Evolutionary conservation across 805 yeast species (phyloP).

Genomic region (Spathaspora passalidarum): DNA sequence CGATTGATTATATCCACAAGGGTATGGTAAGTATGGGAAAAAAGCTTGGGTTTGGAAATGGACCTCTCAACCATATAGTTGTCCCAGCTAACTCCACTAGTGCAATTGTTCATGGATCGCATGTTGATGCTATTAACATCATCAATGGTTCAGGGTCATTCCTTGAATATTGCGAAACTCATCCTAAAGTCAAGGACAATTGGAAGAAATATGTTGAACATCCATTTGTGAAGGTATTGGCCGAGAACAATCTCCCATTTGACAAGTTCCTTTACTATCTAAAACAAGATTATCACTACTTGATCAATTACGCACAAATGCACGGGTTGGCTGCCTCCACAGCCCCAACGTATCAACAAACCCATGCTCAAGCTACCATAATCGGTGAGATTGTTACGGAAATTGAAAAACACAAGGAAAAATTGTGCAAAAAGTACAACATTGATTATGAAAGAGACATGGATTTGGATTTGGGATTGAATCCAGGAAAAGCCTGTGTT

Average conservation of each 20-base stretch:
- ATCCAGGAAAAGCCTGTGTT: slow-evolving; percentile 54
- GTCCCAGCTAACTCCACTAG: slow-evolving; percentile 18
- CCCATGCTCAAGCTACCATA: slow-evolving; percentile 48
- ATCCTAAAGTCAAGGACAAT: slow-evolving; percentile 49
- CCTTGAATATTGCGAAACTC: slow-evolving; percentile 47
- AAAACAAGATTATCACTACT: slow-evolving; percentile 66
- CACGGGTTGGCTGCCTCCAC: slow-evolving; percentile 62
- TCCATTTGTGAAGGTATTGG: slow-evolving; percentile 55
- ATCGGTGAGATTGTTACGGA: slow-evolving; percentile 54
- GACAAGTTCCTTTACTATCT: slow-evolving; percentile 52
- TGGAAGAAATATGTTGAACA: slow-evolving; percentile 65
- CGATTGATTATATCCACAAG: slow-evolving; percentile 63
- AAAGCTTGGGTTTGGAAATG: slow-evolving; percentile 53
- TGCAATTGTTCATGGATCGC: slow-evolving; percentile 8
- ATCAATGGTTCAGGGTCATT: slow-evolving; percentile 3
- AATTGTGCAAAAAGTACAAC: slow-evolving; percentile 40
- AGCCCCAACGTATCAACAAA: slow-evolving; percentile 53
- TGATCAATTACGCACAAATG: slow-evolving; percentile 64
- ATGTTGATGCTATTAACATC: neutral
- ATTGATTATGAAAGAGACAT: slow-evolving; percentile 33
- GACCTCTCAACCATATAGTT: slow-evolving; percentile 72
- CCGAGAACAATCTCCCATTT: slow-evolving; percentile 47
- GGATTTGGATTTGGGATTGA: slow-evolving; percentile 42
- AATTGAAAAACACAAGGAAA: slow-evolving; percentile 51
- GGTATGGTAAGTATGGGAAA: slow-evolving; percentile 50